phyloP scores from a whole-genome alignment of 2,329 filamentous ascomycete genomes.

The Penicillium sp. region DNA sequence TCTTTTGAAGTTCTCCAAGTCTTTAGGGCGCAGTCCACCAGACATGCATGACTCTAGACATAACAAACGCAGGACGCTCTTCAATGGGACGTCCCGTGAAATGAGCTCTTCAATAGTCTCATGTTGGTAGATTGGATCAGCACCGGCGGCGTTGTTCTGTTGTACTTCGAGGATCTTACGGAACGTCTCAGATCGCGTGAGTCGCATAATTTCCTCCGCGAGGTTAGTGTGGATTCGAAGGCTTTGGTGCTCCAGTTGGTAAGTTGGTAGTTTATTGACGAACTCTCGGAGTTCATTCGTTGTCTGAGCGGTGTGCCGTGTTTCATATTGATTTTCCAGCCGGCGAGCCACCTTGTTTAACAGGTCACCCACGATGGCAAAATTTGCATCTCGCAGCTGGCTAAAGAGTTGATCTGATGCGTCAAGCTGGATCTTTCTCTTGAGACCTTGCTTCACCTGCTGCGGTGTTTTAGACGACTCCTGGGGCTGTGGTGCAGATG shows the following conservation, averaged over 20 bases:
- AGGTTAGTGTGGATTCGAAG: conserved; percentile 90
- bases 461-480: conserved; percentile 59
- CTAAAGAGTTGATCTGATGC: conserved; percentile 87
- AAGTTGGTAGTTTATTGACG: conserved; percentile 88
- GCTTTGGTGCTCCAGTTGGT: conserved; percentile 91
- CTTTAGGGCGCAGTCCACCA: conserved; percentile 84
- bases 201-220: conserved; percentile 93
- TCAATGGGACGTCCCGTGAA: conserved; percentile 78
- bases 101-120: conserved; percentile 95
- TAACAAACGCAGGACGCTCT: conserved; percentile 81
- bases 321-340: conserved; percentile 85
- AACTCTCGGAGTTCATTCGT: conserved; percentile 92
- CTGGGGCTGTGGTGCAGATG: conserved; percentile 60
- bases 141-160: conserved; percentile 89
- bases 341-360: conserved; percentile 90
- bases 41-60: conserved; percentile 91
- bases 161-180: conserved; percentile 89
- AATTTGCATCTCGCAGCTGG: conserved; percentile 89
- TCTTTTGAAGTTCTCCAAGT: conserved; percentile 87
- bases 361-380: conserved; percentile 87
- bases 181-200: conserved; percentile 88
- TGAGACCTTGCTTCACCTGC: conserved; percentile 67
- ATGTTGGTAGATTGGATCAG: conserved; percentile 86
- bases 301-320: conserved; percentile 82
- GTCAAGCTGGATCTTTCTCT: conserved; percentile 87